These are phyloP conservation scores for Umbelopsis isabellina DNA, from an alignment of 192 early-diverging fungal species.

Conservation along the genomic window DNA sequence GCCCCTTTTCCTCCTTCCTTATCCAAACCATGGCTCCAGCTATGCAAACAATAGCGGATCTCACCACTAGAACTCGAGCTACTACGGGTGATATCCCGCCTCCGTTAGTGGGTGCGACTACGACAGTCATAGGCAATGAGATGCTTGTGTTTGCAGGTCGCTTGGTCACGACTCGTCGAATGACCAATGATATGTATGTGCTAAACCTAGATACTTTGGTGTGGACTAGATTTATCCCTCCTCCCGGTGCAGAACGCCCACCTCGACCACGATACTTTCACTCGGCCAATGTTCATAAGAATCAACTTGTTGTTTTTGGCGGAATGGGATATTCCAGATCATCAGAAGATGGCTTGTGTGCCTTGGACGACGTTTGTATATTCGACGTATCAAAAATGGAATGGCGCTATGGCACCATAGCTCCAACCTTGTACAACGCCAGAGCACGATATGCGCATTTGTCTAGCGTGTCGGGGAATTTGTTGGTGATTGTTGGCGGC, in stretches of 20 bases:
- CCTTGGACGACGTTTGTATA: slow-evolving; percentile 72
- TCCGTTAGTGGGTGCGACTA: slow-evolving; percentile 74
- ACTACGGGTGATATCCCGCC: slow-evolving; percentile 75
- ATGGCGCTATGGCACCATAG: slow-evolving; percentile 61
- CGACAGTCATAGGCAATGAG: slow-evolving; percentile 64
- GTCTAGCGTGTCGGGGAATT: slow-evolving; percentile 65
- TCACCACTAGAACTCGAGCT: slow-evolving; percentile 37
- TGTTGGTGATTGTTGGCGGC: slow-evolving; percentile 72
- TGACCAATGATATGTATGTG: slow-evolving; percentile 74
- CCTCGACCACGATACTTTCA: slow-evolving; percentile 74
- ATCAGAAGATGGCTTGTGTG: slow-evolving; percentile 58
- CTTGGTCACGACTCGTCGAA: slow-evolving; percentile 65
- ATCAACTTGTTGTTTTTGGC: slow-evolving; percentile 73
- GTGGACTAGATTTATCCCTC: slow-evolving; percentile 56
- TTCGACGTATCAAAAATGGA: slow-evolving; percentile 68
- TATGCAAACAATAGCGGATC: slow-evolving; percentile 30
- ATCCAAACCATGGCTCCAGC: background rate
- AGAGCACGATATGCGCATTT: slow-evolving; percentile 80
- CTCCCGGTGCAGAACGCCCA: slow-evolving; percentile 43
- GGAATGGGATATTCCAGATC: slow-evolving; percentile 74
- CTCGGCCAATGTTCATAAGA: slow-evolving; percentile 72
- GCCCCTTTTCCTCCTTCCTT: background rate
- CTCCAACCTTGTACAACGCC: slow-evolving; percentile 53
- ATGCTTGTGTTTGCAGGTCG: slow-evolving; percentile 78
- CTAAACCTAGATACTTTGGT: slow-evolving; percentile 64